These are phyloP conservation scores for Dalbergia cochinchinensis DNA, from an alignment of 306 rosid species.

Conservation along the genomic window DNA sequence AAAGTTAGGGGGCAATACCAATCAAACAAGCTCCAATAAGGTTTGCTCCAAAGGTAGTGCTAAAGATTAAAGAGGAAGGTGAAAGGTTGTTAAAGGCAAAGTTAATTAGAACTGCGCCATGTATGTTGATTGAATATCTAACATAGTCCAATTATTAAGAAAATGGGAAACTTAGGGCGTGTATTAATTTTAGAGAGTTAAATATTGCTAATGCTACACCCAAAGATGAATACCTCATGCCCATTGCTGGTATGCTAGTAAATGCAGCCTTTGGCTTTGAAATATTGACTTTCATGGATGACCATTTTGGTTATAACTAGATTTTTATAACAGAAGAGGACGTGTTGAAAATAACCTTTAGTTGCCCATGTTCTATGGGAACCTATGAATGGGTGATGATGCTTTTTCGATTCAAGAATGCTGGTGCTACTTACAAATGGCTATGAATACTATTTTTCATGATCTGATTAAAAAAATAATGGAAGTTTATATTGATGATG, in stretches of 20 bases:
- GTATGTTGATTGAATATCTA: neutral
- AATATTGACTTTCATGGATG: neutral
- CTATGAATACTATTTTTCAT: neutral
- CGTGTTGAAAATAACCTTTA: neutral
- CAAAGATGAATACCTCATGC: neutral
- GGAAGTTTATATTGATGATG: too few relatives aligned
- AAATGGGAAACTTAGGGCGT: neutral
- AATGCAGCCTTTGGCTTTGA: neutral
- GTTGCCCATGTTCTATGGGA: neutral
- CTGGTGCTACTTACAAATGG: neutral
- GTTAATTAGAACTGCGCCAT: neutral
- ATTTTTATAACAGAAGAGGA: neutral
- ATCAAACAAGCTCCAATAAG: neutral
- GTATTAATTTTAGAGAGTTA: neutral
- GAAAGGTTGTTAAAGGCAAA: neutral
- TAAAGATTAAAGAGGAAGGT: neutral
- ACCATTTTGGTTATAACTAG: too few relatives aligned
- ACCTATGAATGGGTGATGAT: neutral
- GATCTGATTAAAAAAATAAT: too few relatives aligned
- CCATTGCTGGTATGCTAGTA: neutral
- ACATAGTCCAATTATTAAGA: neutral
- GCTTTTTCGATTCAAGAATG: neutral
- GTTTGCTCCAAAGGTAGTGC: neutral
- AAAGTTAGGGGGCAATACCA: neutral
- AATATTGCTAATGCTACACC: neutral